phyloP scores from a whole-genome alignment of 2,329 filamentous ascomycete species.

The Pyrenophora graminea region DNA sequence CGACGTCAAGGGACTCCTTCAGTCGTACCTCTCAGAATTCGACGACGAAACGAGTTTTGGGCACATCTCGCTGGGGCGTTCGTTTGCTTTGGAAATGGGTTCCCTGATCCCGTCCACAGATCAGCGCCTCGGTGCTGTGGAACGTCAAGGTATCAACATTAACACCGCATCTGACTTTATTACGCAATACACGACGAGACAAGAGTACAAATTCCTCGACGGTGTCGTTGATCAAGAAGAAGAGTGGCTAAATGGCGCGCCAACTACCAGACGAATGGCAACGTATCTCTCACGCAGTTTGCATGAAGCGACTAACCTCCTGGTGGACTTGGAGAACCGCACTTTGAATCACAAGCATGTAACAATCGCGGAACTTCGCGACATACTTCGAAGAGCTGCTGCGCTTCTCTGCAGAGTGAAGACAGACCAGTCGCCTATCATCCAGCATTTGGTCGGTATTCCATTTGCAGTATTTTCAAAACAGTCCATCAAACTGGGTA shows the following conservation, averaged over 20 bases:
- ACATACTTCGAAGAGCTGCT: conserved; percentile 82
- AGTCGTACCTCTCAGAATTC: conserved; percentile 94
- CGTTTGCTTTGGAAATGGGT: conserved; percentile 92
- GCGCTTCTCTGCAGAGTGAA: conserved; percentile 80
- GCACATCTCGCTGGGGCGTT: conserved; percentile 87
- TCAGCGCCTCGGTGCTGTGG: conserved; percentile 79
- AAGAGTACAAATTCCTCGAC: conserved; percentile 91
- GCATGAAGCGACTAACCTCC: conserved; percentile 58
- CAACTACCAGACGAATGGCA: conserved; percentile 16
- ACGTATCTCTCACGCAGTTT: conserved; percentile 50
- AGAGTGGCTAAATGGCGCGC: conserved; percentile 61
- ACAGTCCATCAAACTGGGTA: conserved; percentile 91
- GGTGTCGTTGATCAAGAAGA: conserved; percentile 69
- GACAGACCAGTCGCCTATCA: conserved; percentile 75
- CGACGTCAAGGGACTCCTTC: conserved; percentile 91
- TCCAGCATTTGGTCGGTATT: conserved; percentile 86
- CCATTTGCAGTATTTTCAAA: conserved; percentile 94
- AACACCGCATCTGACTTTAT: conserved; percentile 96
- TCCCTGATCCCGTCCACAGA: conserved; percentile 84
- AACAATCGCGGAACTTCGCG: conserved; percentile 73
- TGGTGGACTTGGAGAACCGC: conserved; percentile 73
- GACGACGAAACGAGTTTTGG: conserved; percentile 90
- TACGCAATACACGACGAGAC: conserved; percentile 93
- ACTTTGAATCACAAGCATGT: conserved; percentile 71
- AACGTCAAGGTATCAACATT: conserved; percentile 72